Conservation (phyloP, 2,329 filamentous ascomycete genomes). For the Phaeosphaeriaceae sp. region DNA sequence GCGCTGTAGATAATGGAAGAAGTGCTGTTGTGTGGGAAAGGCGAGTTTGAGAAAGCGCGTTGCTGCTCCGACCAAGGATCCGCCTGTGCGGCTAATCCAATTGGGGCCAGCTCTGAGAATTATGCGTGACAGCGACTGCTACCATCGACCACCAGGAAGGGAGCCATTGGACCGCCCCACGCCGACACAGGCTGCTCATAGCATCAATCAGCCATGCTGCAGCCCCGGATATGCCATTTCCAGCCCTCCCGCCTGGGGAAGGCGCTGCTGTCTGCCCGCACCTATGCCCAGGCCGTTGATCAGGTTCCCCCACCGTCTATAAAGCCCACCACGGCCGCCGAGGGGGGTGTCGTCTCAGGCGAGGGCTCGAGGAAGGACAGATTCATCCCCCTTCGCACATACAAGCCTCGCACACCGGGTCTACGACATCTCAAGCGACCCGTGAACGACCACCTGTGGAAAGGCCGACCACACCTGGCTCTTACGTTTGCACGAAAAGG, state of each 20-base stretch:
- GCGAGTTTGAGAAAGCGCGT: constrained; percentile 10
- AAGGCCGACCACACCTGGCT: constrained; percentile 81
- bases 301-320: constrained; percentile 38
- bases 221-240: constrained; percentile 68
- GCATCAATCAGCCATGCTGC: constrained; percentile 63
- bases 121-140: constrained; percentile 31
- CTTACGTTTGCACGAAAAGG: constrained; percentile 94
- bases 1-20: constrained; percentile 12
- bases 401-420: constrained; percentile 93
- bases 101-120: constrained; percentile 39
- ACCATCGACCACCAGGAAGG: constrained; percentile 25
- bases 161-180: constrained; percentile 28
- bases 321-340: constrained; percentile 43
- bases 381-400: constrained; percentile 73
- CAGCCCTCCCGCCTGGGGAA: constrained; percentile 58
- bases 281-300: constrained; percentile 58
- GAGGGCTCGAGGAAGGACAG: constrained; percentile 41
- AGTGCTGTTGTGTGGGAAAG: constrained; percentile 19
- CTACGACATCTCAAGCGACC: constrained; percentile 89
- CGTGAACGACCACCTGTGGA: constrained; percentile 97
- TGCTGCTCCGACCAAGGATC: constrained; percentile 12
- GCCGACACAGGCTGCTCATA: constrained; percentile 21
- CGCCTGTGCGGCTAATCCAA: constrained; percentile 25
- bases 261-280: constrained; percentile 57
- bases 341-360: constrained; percentile 29